Evolutionary conservation across 2,329 filamentous ascomycete species (phyloP).

Genomic region (Cladophialophora exuberans): DNA sequence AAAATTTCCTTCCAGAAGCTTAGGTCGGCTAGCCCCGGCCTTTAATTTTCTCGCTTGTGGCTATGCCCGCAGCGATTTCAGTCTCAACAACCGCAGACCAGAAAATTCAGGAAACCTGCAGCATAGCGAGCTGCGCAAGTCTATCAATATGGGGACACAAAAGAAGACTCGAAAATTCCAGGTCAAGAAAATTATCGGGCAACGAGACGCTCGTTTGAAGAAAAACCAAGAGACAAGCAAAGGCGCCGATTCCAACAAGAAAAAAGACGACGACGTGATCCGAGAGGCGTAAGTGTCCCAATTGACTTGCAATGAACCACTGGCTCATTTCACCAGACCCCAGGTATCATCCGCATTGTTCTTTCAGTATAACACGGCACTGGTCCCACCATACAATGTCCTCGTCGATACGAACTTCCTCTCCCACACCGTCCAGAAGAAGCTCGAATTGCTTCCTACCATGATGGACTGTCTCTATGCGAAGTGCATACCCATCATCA

Average conservation of each 20-base stretch:
- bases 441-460: slow-evolving; percentile 81
- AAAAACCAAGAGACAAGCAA: slow-evolving; percentile 74
- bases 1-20: not conserved
- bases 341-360: slow-evolving; percentile 83
- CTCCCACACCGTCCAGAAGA: slow-evolving; percentile 85
- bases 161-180: slow-evolving; percentile 90
- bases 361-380: slow-evolving; percentile 84
- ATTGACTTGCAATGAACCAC: not conserved
- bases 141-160: slow-evolving; percentile 73
- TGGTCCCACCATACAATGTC: slow-evolving; percentile 80
- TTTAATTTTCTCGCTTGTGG: slow-evolving; percentile 6
- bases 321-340: slow-evolving; percentile 50
- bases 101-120: not conserved
- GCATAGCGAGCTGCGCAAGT: not conserved
- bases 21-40: slow-evolving; percentile 21
- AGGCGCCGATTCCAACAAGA: slow-evolving; percentile 58
- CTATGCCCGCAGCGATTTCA: slow-evolving; percentile 21
- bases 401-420: slow-evolving; percentile 90
- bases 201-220: slow-evolving; percentile 78
- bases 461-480: slow-evolving; percentile 96
- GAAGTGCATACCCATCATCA: slow-evolving; percentile 87
- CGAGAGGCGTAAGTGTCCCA: slow-evolving; percentile 65
- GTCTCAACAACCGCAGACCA: slow-evolving; percentile 1
- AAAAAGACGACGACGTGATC: slow-evolving; percentile 66
- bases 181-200: slow-evolving; percentile 81